phyloP scores from a whole-genome alignment of 305 asterid genomes.

The Fraxinus latifolia region DNA sequence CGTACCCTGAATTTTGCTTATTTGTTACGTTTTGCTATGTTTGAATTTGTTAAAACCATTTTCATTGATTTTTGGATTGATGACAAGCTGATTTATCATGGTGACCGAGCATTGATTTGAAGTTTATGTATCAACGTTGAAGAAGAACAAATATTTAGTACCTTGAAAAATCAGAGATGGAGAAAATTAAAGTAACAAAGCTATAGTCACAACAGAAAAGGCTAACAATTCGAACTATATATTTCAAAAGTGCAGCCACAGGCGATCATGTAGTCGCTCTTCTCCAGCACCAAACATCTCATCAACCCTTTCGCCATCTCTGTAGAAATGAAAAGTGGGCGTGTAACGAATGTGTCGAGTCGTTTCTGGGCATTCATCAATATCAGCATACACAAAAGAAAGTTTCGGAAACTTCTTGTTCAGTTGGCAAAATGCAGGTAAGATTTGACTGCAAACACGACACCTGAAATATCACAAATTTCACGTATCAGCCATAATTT shows the following conservation, averaged over 20 bases:
- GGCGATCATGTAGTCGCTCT: constrained; percentile 76
- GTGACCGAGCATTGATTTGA: background rate
- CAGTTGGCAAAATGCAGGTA: constrained; percentile 55
- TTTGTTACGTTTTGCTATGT: background rate
- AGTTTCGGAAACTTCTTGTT: constrained; percentile 65
- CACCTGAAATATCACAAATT: constrained; percentile 53
- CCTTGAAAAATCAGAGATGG: background rate
- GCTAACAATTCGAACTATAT: background rate
- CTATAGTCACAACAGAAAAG: background rate
- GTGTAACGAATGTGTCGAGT: constrained; percentile 81
- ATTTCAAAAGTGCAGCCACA: constrained; percentile 83
- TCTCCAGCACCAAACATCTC: constrained; percentile 93
- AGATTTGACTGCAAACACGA: constrained; percentile 67
- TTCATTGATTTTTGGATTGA: background rate
- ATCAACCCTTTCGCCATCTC: constrained; percentile 85
- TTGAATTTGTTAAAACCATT: background rate
- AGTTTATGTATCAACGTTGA: background rate
- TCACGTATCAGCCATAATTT: background rate
- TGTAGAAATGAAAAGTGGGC: constrained; percentile 77
- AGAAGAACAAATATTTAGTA: background rate
- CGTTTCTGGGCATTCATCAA: constrained; percentile 84
- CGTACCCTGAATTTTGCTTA: background rate
- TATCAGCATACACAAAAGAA: constrained; percentile 73
- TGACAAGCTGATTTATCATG: background rate
- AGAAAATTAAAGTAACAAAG: background rate